These are phyloP conservation scores for Tympanopsis confertula DNA, from an alignment of 2,329 filamentous ascomycete genomes.

Conservation along the genomic window DNA sequence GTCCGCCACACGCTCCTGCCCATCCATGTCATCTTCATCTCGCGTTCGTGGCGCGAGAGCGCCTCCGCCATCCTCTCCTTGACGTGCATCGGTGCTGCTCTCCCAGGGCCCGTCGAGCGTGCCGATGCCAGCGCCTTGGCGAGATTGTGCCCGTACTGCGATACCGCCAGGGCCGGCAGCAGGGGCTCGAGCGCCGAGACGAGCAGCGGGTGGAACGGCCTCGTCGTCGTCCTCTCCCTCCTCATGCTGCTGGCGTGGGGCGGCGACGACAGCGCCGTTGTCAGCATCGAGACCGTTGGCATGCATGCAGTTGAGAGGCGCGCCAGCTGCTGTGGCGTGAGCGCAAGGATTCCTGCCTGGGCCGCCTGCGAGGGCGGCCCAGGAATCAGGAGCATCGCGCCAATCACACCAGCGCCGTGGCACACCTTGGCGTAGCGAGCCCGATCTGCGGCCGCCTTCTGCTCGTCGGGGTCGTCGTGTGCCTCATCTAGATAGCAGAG, in stretches of 20 bases:
- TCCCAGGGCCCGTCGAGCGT: background rate
- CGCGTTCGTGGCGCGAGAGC: background rate
- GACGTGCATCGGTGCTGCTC: background rate
- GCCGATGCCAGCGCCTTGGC: background rate
- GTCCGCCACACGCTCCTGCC: background rate
- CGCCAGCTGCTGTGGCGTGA: background rate
- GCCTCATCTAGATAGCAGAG: background rate
- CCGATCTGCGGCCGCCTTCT: background rate
- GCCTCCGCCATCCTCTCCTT: background rate
- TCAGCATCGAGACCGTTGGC: background rate
- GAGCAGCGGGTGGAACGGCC: background rate
- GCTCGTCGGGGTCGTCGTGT: background rate
- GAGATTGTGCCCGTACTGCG: background rate
- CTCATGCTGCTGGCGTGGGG: too few species aligned
- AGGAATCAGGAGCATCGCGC: background rate
- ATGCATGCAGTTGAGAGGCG: background rate
- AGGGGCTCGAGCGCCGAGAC: background rate
- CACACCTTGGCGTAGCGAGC: background rate
- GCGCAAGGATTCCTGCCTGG: background rate
- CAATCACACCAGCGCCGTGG: background rate
- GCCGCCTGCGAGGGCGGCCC: background rate
- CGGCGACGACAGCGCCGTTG: background rate
- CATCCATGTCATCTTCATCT: background rate
- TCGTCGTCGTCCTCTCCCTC: too few species aligned
- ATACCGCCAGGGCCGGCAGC: background rate